These are phyloP conservation scores for Pittosporum tobira DNA, from an alignment of 129 eudicot species.

Conservation along the genomic window DNA sequence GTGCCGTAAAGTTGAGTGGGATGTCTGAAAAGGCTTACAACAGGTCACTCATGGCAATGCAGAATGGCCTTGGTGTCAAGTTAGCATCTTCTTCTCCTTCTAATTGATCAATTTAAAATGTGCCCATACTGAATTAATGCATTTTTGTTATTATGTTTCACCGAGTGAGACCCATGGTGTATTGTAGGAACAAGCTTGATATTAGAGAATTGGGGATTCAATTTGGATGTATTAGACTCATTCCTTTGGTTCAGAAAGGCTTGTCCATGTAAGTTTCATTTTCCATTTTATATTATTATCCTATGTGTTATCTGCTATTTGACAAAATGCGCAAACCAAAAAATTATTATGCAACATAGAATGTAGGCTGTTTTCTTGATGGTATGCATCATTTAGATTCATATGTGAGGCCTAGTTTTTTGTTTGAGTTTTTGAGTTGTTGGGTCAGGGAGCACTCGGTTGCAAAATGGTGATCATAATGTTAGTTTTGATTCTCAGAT, in stretches of 20 bases:
- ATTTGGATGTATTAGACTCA: constrained; percentile 86
- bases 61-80: constrained; percentile 79
- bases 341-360: neutral
- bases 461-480: neutral
- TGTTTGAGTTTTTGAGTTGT: neutral
- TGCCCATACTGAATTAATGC: too few relatives aligned
- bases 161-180: constrained; percentile 1
- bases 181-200: constrained; percentile 67
- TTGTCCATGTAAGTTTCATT: constrained; percentile 42
- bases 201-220: constrained; percentile 83
- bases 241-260: constrained; percentile 75
- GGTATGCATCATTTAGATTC: neutral
- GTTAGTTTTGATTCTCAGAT: constrained; percentile 28
- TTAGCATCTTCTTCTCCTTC: constrained; percentile 21
- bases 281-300: too few relatives aligned
- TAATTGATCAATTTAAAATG: neutral
- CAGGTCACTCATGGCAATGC: constrained; percentile 77
- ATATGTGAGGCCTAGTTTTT: neutral
- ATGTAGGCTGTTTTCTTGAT: neutral
- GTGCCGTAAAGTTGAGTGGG: constrained; percentile 73
- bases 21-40: constrained; percentile 88
- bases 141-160: too few relatives aligned
- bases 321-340: neutral
- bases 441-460: too few relatives aligned
- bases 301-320: neutral